Base-by-base conservation (phyloP, 164 flowering plant genomes). In the Umbilicus rupestris region DNA sequence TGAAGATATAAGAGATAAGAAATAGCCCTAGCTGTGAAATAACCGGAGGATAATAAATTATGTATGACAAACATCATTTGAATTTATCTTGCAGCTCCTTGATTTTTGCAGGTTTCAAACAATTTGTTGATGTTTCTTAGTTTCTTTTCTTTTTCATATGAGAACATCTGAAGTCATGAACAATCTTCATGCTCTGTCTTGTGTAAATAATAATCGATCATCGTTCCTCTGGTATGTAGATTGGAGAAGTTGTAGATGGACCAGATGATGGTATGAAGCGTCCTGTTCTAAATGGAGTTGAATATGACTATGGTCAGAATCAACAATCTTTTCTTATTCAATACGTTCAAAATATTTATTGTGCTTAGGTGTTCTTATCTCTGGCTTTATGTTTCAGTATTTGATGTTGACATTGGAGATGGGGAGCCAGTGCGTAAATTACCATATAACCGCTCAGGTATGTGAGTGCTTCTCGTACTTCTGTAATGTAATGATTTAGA, bases 381-480 rank as follows among this genome's bases (percentile, higher is more conserved):
- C 58, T 28, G 0, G 2, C 31, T 28, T 3, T 55, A 12, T 55
- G 35, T 28, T 62, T 45, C 80, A 94, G 99, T 94, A 26, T 94
- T 94, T 79, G 99, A 94, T 82, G 99, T 94, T 75, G 99, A 94
- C 60, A 88, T 94, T 83, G 99, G 96, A 69, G 99, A 94, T 81
- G 97, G 97, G 12, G 90, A 85, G 74, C 99, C 96, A 42, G 78
- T 82, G 28, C 97, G 97, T 49, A 91, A 88, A 78, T 73, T 94
- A 75, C 97, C 97, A 7, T 94, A 89, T 73, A 91, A 94, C 71
- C 81, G 84, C 59, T 79, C 96, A 86, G 99, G 99, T 91, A 17
- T 39, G 37, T 7, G 7, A 17, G 37, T 39, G 45, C 65, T 65
- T 26, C 37, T 62, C 19, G 20, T 26, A 55, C 33, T 52, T 52